Conservation (phyloP, 768 basidiomycete species). For the Hygrophorus russula region DNA sequence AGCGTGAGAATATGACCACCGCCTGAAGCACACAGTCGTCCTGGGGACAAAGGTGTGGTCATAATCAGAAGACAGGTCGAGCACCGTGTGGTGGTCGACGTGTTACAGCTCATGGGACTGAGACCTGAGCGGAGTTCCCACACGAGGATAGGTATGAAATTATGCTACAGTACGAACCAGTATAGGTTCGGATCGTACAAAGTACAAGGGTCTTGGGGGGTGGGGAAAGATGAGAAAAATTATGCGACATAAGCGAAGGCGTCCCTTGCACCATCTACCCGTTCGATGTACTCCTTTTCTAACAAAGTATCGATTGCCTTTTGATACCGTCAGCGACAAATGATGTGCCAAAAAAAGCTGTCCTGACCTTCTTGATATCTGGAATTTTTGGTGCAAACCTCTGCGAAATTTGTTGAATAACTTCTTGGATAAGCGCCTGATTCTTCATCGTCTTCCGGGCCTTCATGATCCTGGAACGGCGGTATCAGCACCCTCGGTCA, state of each 20-base stretch:
- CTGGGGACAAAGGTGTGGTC: too few species aligned
- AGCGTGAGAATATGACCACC: constrained; percentile 10
- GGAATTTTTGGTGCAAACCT: constrained; percentile 89
- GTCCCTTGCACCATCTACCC: constrained; percentile 84
- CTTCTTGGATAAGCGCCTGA: constrained; percentile 80
- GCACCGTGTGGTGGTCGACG: too few species aligned
- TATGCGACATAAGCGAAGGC: constrained; percentile 73
- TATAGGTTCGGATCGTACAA: too few species aligned
- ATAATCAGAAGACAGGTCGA: too few species aligned
- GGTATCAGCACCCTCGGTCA: constrained; percentile 1
- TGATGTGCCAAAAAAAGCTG: background rate
- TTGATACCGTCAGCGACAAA: constrained; percentile 9
- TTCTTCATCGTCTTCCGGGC: constrained; percentile 94
- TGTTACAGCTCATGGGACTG: too few species aligned
- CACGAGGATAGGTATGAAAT: background rate
- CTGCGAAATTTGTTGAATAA: constrained; percentile 79
- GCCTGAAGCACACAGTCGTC: too few species aligned
- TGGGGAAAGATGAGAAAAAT: constrained; percentile 9
- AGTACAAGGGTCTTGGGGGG: constrained; percentile 2
- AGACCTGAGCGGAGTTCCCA: too few species aligned
- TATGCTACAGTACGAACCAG: background rate
- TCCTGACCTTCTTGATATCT: constrained; percentile 88
- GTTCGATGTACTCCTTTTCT: constrained; percentile 97
- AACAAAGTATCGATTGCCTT: constrained; percentile 85
- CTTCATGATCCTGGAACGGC: constrained; percentile 71